Base-by-base conservation (phyloP, 1,284 basidiomycete genomes). In the Vanrija humicola region DNA sequence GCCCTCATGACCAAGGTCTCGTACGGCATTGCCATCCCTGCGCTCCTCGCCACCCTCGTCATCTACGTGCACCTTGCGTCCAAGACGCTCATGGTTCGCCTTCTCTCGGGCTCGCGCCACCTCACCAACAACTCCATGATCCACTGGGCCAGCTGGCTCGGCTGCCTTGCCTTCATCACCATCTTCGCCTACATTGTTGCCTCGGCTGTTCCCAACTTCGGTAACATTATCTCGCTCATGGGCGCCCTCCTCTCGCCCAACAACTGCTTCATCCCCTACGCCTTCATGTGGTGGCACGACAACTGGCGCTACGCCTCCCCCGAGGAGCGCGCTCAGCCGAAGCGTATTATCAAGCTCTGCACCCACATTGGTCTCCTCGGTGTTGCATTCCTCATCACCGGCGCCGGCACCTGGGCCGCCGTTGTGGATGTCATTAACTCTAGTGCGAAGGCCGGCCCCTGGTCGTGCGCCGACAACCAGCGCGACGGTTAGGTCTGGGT, bases 81-180 rank as follows among this genome's bases (percentile, higher is more conserved):
- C 25, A 86, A 86, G 67, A 80, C 83, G 48, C 63, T 86, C 52
- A 86, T 86, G 64, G 78, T 87, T 54, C 80, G 84, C 10, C 61
- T 82, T 50, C 82, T 86, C 65, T 79, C 82, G 8, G 78, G 80
- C 56, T 79, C 81, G 10, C 70, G 70, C 14, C 84, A 87, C 67
- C 67, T 87, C 50, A 79, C 83, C 59, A 76, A 75, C 14, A 82
- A 84, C 59, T 85, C 83, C 0, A 10, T 76, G 16, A 72, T 80
- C 6, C 84, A 85, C 47, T 85, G 83, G 83, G 60, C 70, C n/a
- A 73, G 77, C 5, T 86, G 85, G 84, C 69, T 77, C 40, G 58
- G 69, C 6, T 75, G 84, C 21, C 80, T 80, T 29, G 16, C 38
- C 48, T 54, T 50, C 38, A 43, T 38, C 12, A 25, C 38, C 21